A percentile compares a stretch with the other conserved stretches of the same genome.
phyloP scores from a whole-genome alignment of 495 filamentous ascomycete species.

The Hapsidospora chrysogenum region DNA sequence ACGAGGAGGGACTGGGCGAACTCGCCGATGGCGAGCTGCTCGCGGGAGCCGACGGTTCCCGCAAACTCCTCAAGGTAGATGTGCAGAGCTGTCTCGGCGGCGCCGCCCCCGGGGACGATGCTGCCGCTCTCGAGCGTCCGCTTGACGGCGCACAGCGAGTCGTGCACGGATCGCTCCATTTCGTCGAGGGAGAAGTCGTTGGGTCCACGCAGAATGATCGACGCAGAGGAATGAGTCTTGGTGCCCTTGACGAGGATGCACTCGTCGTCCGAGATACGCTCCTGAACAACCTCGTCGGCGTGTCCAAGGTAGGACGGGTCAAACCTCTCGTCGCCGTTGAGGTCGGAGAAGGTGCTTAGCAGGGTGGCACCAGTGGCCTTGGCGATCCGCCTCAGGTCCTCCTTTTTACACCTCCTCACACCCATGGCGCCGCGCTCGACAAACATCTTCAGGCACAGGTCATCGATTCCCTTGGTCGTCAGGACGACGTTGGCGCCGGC shows the following conservation, averaged over 20 bases:
- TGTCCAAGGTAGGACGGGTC: constrained; percentile 74
- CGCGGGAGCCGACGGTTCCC: constrained; percentile 91
- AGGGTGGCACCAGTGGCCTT: constrained; percentile 92
- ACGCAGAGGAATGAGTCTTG: constrained; percentile 81
- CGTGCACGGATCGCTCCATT: constrained; percentile 97
- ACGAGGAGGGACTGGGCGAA: constrained; percentile 89
- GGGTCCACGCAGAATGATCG: constrained; percentile 87
- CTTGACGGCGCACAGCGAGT: constrained; percentile 93
- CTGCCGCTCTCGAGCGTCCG: constrained; percentile 90
- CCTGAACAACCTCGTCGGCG: constrained; percentile 90
- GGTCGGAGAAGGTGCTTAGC: constrained; percentile 78
- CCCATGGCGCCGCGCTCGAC: constrained; percentile 93
- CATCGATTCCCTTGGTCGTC: constrained; percentile 97
- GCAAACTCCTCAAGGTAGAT: constrained; percentile 99
- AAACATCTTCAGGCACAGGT: constrained; percentile 85
- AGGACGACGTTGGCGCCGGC: constrained; percentile 91
- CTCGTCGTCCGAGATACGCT: constrained; percentile 96
- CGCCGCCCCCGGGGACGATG: constrained; percentile 91
- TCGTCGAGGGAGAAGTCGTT: constrained; percentile 97
- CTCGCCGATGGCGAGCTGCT: constrained; percentile 95
- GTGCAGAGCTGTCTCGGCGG: constrained; percentile 95
- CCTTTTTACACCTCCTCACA: constrained; percentile 94
- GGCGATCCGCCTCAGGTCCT: constrained; percentile 89
- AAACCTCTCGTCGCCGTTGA: constrained; percentile 96
- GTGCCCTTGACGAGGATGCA: constrained; percentile 95